Conservation (phyloP, 2,329 filamentous ascomycete genomes). For the Nemania sp. region DNA sequence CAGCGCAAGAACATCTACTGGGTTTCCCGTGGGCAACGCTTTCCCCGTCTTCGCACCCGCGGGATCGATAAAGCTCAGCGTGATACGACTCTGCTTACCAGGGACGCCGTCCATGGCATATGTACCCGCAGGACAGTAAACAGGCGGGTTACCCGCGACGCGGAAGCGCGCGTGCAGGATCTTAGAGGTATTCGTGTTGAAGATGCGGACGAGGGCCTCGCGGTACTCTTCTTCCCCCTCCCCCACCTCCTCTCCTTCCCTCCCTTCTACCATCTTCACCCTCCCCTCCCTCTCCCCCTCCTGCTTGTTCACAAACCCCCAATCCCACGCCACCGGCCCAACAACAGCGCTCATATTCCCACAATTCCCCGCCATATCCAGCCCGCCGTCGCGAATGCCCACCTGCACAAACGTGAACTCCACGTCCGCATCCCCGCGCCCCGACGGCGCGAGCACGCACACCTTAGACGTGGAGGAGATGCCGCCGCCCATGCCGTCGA, state of each 20-base stretch:
- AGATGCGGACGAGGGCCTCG: constrained; percentile 47
- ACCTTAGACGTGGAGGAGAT: constrained; percentile 73
- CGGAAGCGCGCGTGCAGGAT: constrained; percentile 55
- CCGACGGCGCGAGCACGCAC: constrained; percentile 70
- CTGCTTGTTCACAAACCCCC: constrained; percentile 59
- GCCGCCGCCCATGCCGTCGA: constrained; percentile 78
- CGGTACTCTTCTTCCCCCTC: constrained; percentile 13
- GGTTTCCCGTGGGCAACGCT: constrained; percentile 55
- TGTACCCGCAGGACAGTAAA: constrained; percentile 47
- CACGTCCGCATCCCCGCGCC: constrained; percentile 49
- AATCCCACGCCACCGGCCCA: constrained; percentile 69
- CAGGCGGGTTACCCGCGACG: constrained; percentile 44
- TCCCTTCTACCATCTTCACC: not conserved
- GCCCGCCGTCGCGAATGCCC: constrained; percentile 62
- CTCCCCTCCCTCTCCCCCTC: not conserved
- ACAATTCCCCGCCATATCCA: constrained; percentile 71
- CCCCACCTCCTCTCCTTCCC: not conserved
- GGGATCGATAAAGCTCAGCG: constrained; percentile 55
- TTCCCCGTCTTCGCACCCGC: constrained; percentile 57
- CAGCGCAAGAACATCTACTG: constrained; percentile 51
- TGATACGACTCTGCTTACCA: constrained; percentile 52
- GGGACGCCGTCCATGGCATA: constrained; percentile 58
- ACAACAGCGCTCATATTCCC: constrained; percentile 70
- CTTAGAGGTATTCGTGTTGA: constrained; percentile 52
- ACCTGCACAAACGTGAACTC: constrained; percentile 60